Conservation (phyloP, 2,329 filamentous ascomycete species). For the Penicillium sp. region DNA sequence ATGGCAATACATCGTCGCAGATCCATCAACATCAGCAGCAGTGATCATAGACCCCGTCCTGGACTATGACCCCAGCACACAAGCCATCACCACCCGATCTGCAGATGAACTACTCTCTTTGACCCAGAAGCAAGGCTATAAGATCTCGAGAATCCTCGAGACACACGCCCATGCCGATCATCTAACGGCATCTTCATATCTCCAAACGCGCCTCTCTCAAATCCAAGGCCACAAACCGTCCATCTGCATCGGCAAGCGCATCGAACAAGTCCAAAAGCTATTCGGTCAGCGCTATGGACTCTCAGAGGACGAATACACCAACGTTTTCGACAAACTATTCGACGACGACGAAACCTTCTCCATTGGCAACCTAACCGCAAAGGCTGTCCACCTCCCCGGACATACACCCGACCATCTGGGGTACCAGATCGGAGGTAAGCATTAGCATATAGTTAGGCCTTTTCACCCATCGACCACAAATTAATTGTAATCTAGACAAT, state of each 20-base stretch:
- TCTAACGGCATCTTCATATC: constrained; percentile 55
- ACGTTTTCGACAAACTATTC: constrained; percentile 52
- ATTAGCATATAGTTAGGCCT: no score
- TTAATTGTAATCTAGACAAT: constrained; percentile 32
- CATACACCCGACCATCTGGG: constrained; percentile 61
- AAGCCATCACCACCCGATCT: constrained; percentile 46
- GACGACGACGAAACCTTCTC: constrained; percentile 53
- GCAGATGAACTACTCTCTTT: constrained; percentile 51
- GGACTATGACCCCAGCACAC: constrained; percentile 49
- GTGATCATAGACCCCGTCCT: constrained; percentile 60
- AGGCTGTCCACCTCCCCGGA: constrained; percentile 55
- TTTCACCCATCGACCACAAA: neutral
- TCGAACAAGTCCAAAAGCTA: constrained; percentile 49
- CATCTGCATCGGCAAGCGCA: constrained; percentile 56
- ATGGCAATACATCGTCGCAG: constrained; percentile 59
- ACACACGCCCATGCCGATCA: constrained; percentile 54
- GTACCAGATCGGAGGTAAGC: constrained; percentile 50
- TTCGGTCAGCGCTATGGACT: constrained; percentile 52
- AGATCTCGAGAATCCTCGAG: constrained; percentile 52
- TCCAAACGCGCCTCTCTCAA: constrained; percentile 45
- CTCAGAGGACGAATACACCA: constrained; percentile 39
- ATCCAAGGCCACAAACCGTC: constrained; percentile 37
- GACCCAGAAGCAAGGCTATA: constrained; percentile 45
- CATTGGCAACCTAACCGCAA: constrained; percentile 48
- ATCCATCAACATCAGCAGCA: constrained; percentile 46